phyloP scores from a whole-genome alignment of 2,329 filamentous ascomycete genomes.

The Trichothecium roseum region DNA sequence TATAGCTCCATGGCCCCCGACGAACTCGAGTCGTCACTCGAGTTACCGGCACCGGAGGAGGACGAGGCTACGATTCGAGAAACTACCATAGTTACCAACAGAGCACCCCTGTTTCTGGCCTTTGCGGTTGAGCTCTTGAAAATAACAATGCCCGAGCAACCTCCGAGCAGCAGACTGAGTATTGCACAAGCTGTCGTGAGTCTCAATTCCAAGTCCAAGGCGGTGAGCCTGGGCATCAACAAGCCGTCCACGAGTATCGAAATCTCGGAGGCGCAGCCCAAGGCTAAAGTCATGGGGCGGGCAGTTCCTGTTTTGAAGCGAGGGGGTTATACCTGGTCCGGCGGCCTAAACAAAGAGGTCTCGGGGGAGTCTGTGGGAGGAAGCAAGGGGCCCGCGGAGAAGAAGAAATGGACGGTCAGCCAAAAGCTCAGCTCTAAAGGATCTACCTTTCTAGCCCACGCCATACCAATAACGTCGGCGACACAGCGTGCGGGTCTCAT shows the following conservation, averaged over 20 bases:
- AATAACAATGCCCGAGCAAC: slow-evolving; percentile 78
- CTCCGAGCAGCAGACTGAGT: slow-evolving; percentile 72
- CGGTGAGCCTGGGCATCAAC: slow-evolving; percentile 63
- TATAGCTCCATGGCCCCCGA: slow-evolving; percentile 36
- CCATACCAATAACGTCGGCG: slow-evolving; percentile 22
- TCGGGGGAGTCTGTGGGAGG: slow-evolving; percentile 6
- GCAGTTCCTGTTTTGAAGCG: slow-evolving; percentile 68
- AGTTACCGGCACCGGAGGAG: slow-evolving; percentile 41
- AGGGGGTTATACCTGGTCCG: slow-evolving; percentile 52
- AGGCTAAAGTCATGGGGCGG: slow-evolving; percentile 60
- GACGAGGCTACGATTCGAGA: slow-evolving; percentile 50
- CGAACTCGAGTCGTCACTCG: slow-evolving; percentile 52
- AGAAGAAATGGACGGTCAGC: slow-evolving; percentile 38
- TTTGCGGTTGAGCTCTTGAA: slow-evolving; percentile 66
- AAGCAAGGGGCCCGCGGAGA: slow-evolving; percentile 8
- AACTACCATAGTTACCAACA: slow-evolving; percentile 59
- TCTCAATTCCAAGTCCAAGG: slow-evolving; percentile 68
- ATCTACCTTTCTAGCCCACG: slow-evolving; percentile 49
- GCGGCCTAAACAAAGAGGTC: slow-evolving; percentile 6
- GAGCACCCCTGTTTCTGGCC: slow-evolving; percentile 72
- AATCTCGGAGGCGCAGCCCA: slow-evolving; percentile 67
- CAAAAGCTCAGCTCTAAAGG: slow-evolving; percentile 38
- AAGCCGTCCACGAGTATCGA: slow-evolving; percentile 54
- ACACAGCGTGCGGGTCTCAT: slow-evolving; percentile 33
- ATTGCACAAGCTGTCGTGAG: slow-evolving; percentile 77